Evolutionary conservation across 441 rosid species (phyloP), one percentile per base, ranked within the genome.

Genomic region (Gossypium gossypioides): DNA sequence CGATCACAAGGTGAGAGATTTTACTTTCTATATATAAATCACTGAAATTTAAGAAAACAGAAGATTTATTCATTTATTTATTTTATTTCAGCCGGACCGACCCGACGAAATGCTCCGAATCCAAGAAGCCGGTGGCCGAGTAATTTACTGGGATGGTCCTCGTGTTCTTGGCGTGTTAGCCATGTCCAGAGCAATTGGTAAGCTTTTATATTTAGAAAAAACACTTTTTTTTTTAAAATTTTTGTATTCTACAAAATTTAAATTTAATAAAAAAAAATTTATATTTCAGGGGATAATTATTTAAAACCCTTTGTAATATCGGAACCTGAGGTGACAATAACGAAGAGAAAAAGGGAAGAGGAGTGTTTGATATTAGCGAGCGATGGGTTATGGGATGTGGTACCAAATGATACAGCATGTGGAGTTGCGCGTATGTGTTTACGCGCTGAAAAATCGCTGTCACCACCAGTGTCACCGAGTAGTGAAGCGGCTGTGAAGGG

Each of bases 321-420:
- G 66, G 91, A 91, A 59, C 98, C 98, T 66, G 97, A 94, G 75
- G 93, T 94, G 58, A 88, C 85, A 0, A 78, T 89, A 6, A 84
- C 79, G 63, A 92, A 87, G 10, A 81, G 98, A 61, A 84, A 84
- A 3, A 77, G 67, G 0, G 88, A 83, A 0, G 98, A 94, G 16
- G 97, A 91, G 84, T 92, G 97, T 32, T 67, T 94, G 77, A 88
- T 94, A 24, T 44, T 94, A 22, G 98, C 93, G 0, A 94, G 98
- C 74, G 98, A 94, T 74, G 98, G 98, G 0, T 78, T 94, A 0
- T 94, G 98, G 97, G 99, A 94, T 71, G 99, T 92, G 34, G 92
- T 94, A 25, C 84, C 97, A 0, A 92, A 89, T 72, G 91, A 92
- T 8, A 92, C 88, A 0, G 97, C 96, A 0, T 88, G 97, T 52